Conservation (phyloP, 2,329 filamentous ascomycete genomes). For the Cercospora zeae-maydis region DNA sequence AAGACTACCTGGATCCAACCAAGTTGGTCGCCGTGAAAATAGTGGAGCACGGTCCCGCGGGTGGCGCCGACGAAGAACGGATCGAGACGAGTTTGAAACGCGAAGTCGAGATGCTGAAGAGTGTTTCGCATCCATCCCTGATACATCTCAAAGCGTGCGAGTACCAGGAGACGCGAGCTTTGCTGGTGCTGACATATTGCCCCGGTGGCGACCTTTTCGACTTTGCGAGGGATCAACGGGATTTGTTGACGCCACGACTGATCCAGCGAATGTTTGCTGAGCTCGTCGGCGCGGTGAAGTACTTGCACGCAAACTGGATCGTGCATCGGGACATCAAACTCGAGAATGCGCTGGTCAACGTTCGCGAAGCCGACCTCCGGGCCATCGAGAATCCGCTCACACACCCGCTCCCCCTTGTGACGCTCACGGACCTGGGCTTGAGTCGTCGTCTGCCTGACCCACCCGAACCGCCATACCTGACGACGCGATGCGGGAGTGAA, state of each 20-base stretch:
- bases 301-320: slow-evolving; percentile 80
- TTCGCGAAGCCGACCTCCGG: slow-evolving; percentile 63
- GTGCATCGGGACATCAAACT: slow-evolving; percentile 98
- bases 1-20: slow-evolving; percentile 59
- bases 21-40: slow-evolving; percentile 92
- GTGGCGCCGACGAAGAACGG: slow-evolving; percentile 86
- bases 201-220: slow-evolving; percentile 94
- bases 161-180: slow-evolving; percentile 74
- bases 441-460: slow-evolving; percentile 73
- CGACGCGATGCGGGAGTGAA: slow-evolving; percentile 90
- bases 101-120: slow-evolving; percentile 90
- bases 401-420: slow-evolving; percentile 79
- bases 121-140: slow-evolving; percentile 81
- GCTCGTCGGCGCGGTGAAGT: slow-evolving; percentile 76
- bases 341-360: slow-evolving; percentile 92
- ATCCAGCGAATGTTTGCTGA: slow-evolving; percentile 87
- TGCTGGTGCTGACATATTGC: slow-evolving; percentile 87
- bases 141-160: slow-evolving; percentile 91
- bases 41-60: slow-evolving; percentile 89
- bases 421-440: slow-evolving; percentile 86
- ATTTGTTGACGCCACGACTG: slow-evolving; percentile 64
- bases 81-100: slow-evolving; percentile 91
- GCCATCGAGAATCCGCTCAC: slow-evolving; percentile 63
- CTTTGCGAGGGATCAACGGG: slow-evolving; percentile 69
- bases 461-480: slow-evolving; percentile 78